Percentiles rank a stretch among this genome's conserved stretches.
phyloP scores from a whole-genome alignment of 75 land plant species.

The Selaginella moellendorffii region DNA sequence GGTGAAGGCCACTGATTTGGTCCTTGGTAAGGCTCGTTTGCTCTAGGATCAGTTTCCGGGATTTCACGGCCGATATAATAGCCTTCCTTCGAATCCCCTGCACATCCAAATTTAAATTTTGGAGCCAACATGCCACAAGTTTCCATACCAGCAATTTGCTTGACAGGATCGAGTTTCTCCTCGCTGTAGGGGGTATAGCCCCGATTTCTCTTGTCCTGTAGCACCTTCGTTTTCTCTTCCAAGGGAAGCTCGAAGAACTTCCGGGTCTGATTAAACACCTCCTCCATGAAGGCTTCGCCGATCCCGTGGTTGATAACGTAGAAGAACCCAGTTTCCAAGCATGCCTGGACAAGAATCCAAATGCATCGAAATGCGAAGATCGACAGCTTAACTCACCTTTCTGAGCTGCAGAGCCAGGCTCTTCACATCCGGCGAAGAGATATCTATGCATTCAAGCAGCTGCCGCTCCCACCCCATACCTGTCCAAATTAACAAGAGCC shows the following conservation, averaged over 20 bases:
- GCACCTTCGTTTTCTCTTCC: conserved; percentile 58
- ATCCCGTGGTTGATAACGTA: conserved; percentile 83
- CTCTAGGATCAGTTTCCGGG: conserved; percentile 52
- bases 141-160: too few relatives aligned
- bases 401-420: neutral
- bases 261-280: conserved; percentile 63
- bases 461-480: neutral
- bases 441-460: neutral
- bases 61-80: conserved; percentile 88
- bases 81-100: conserved; percentile 94
- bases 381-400: neutral
- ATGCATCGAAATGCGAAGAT: neutral
- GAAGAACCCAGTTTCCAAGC: conserved; percentile 83
- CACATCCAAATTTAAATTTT: too few relatives aligned
- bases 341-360: conserved; percentile 7
- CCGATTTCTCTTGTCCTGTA: conserved; percentile 62
- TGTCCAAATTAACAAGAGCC: too few relatives aligned
- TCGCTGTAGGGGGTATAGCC: conserved; percentile 78
- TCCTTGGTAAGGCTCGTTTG: conserved; percentile 66
- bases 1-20: conserved; percentile 75
- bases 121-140: too few relatives aligned
- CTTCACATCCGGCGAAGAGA: neutral
- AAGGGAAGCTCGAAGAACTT: conserved; percentile 49
- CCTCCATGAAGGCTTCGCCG: conserved; percentile 58
- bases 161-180: conserved; percentile 58